A percentile compares a stretch with the other conserved stretches of the same genome.
These are phyloP conservation scores for Boletus vinaceobasis DNA, from an alignment of 768 basidiomycete genomes.

Conservation along the genomic window DNA sequence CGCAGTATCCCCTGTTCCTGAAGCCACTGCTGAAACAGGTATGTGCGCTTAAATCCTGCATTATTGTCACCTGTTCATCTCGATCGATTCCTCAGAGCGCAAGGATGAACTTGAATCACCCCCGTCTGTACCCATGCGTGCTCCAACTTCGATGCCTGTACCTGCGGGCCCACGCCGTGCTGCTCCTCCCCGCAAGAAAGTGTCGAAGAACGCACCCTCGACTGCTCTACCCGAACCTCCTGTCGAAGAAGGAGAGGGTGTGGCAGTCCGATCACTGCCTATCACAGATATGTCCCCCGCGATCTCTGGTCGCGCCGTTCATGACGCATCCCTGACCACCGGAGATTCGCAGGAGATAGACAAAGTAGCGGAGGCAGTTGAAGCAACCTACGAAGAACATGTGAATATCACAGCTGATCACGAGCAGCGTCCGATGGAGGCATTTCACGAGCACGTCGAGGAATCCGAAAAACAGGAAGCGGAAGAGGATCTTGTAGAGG, in stretches of 20 bases:
- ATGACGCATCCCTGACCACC: constrained; percentile 1
- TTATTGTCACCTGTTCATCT: constrained; percentile 11
- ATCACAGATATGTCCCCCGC: constrained; percentile 1
- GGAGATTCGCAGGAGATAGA: constrained; percentile 15
- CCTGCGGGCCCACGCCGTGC: constrained; percentile 71
- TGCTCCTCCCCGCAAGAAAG: constrained; percentile 70
- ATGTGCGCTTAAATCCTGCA: background rate
- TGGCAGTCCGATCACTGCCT: background rate
- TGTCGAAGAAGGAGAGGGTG: constrained; percentile 9
- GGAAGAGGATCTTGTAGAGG: constrained; percentile 13
- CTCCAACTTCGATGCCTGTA: constrained; percentile 63
- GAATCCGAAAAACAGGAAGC: constrained; percentile 11
- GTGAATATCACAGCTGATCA: background rate
- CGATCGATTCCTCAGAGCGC: constrained; percentile 11
- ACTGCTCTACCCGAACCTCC: constrained; percentile 27
- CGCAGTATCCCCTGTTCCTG: constrained; percentile 1
- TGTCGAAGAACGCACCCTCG: constrained; percentile 48
- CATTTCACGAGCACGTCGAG: constrained; percentile 4
- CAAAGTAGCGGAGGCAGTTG: background rate
- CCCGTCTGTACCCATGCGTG: constrained; percentile 33
- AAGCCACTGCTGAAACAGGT: constrained; percentile 16
- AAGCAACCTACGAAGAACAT: background rate
- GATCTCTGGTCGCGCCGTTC: background rate
- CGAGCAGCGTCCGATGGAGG: background rate
- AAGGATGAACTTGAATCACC: constrained; percentile 28